These are phyloP conservation scores for Ophiostoma ulmi DNA, from an alignment of 2,329 filamentous ascomycete genomes.

Conservation along the genomic window DNA sequence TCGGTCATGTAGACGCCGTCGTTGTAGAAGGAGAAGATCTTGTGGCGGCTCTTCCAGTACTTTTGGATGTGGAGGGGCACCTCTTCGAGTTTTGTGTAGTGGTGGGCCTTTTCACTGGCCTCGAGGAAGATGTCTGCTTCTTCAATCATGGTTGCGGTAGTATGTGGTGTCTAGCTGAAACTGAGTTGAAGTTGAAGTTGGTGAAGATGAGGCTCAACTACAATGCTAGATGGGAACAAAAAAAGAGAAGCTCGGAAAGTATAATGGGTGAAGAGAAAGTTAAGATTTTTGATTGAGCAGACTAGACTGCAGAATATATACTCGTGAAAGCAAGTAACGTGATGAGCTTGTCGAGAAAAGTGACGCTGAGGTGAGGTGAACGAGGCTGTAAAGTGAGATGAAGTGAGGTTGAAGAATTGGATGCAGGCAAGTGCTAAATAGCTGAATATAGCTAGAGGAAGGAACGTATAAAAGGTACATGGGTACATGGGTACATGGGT, in stretches of 20 bases:
- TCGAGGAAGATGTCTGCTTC: conserved; percentile 46
- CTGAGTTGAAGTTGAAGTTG: neutral
- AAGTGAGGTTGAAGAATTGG: neutral
- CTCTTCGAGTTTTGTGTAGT: conserved; percentile 65
- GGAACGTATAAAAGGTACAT: neutral
- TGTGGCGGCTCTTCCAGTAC: conserved; percentile 89
- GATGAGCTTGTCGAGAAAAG: neutral
- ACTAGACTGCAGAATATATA: neutral
- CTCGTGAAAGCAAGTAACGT: neutral
- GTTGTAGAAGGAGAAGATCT: conserved; percentile 82
- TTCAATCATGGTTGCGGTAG: conserved; percentile 34
- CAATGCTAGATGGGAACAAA: neutral
- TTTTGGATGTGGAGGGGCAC: conserved; percentile 83
- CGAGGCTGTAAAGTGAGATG: neutral
- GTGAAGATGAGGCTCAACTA: neutral
- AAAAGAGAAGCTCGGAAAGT: neutral
- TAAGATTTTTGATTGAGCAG: neutral
- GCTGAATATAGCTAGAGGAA: neutral
- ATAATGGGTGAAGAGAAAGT: neutral
- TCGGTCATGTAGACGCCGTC: conserved; percentile 86
- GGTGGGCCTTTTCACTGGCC: conserved; percentile 59
- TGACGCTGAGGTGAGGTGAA: neutral
- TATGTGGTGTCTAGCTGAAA: neutral
- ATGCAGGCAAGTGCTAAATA: neutral
- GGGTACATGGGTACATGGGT: neutral